Evolutionary conservation across 2,329 filamentous ascomycete species (phyloP).

Genomic region (Diaporthe citri): DNA sequence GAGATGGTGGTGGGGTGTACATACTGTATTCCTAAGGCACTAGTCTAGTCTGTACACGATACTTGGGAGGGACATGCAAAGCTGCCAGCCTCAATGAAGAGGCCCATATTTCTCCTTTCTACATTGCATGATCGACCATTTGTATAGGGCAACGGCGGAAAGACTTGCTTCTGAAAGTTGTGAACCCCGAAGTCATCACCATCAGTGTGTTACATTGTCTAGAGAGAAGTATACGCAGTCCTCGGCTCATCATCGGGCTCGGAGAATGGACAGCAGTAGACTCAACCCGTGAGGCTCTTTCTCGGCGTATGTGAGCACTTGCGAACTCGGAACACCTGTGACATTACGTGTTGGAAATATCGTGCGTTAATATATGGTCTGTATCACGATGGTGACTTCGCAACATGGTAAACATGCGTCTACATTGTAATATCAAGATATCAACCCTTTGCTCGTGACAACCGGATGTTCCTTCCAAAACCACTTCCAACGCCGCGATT

Average conservation of each 20-base stretch:
- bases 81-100: neutral
- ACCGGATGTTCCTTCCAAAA: too few species aligned
- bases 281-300: neutral
- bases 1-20: slow-evolving; percentile 34
- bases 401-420: neutral
- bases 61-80: neutral
- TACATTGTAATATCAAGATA: neutral
- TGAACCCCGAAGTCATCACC: neutral
- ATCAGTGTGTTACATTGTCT: neutral
- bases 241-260: neutral
- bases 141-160: neutral
- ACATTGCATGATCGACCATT: neutral
- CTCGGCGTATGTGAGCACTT: neutral
- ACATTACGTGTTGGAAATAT: neutral
- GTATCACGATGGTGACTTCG: neutral
- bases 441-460: neutral
- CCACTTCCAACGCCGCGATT: neutral
- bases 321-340: neutral
- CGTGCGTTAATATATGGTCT: neutral
- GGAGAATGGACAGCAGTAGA: neutral
- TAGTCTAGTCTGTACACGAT: slow-evolving; percentile 3
- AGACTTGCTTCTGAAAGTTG: neutral
- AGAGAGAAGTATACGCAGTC: too few species aligned
- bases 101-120: neutral
- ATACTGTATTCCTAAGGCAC: neutral